Conservation (phyloP, 306 rosid genomes). For the Lagenaria siceraria region DNA sequence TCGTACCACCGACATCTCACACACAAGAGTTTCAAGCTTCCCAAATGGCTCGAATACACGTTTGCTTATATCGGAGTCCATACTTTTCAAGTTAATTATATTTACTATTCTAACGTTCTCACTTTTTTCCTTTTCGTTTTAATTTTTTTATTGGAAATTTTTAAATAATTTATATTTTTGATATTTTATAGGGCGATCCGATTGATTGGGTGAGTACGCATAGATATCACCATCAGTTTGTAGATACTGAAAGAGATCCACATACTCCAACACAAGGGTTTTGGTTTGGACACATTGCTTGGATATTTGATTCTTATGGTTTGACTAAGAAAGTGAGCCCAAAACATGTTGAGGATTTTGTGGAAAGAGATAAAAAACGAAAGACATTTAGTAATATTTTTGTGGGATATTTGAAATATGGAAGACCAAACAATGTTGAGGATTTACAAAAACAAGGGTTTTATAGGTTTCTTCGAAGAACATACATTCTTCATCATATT, state of each 20-base stretch:
- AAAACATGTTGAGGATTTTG: neutral
- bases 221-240: conserved; percentile 85
- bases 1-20: conserved; percentile 79
- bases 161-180: no score
- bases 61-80: conserved; percentile 65
- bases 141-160: neutral
- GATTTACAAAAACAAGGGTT: conserved; percentile 52
- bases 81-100: conserved; percentile 51
- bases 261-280: conserved; percentile 85
- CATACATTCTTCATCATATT: conserved; percentile 46
- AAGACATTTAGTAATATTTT: neutral
- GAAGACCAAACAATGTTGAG: conserved; percentile 53
- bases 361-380: no score
- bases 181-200: conserved; percentile 54
- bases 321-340: conserved; percentile 37
- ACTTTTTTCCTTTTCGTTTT: neutral
- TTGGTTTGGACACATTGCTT: conserved; percentile 78
- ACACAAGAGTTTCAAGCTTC: conserved; percentile 77
- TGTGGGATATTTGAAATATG: conserved; percentile 44
- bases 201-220: conserved; percentile 95
- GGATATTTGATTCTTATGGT: conserved; percentile 61
- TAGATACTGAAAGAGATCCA: conserved; percentile 84
- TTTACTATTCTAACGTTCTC: neutral
- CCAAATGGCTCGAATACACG: conserved; percentile 80
- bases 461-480: conserved; percentile 42